Conservation (phyloP, 2,329 filamentous ascomycete species). For the Fusarium verticillioides region DNA sequence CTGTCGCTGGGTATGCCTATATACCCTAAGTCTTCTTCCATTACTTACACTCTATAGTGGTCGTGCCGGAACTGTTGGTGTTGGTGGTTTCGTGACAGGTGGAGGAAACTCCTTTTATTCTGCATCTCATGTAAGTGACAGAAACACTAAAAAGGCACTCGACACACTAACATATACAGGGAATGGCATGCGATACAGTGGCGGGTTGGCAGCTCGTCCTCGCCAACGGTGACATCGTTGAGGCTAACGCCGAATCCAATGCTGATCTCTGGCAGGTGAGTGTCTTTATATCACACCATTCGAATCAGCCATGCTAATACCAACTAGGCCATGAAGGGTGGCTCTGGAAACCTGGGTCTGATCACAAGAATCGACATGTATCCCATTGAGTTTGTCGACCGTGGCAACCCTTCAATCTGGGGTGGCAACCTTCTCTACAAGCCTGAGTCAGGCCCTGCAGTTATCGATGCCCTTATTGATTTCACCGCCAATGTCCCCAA, state of each 20-base stretch:
- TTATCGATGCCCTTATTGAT: slow-evolving; percentile 48
- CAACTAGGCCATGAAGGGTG: slow-evolving; percentile 56
- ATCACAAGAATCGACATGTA: slow-evolving; percentile 50
- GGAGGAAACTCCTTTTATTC: slow-evolving; percentile 53
- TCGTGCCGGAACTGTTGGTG: slow-evolving; percentile 51
- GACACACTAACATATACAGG: slow-evolving; percentile 10
- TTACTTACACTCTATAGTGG: slow-evolving; percentile 37
- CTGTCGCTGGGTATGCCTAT: slow-evolving; percentile 43
- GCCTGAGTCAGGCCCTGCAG: slow-evolving; percentile 27
- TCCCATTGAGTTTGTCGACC: slow-evolving; percentile 46
- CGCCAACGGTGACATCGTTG: slow-evolving; percentile 54
- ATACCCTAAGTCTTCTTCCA: neutral
- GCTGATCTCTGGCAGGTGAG: slow-evolving; percentile 54
- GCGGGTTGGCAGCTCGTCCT: slow-evolving; percentile 58
- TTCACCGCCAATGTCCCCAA: slow-evolving; percentile 47
- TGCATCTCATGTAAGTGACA: slow-evolving; percentile 37
- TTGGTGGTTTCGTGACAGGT: slow-evolving; percentile 50
- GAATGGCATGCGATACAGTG: slow-evolving; percentile 55
- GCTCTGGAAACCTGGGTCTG: slow-evolving; percentile 59
- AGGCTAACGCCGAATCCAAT: slow-evolving; percentile 53
- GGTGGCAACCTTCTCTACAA: slow-evolving; percentile 47
- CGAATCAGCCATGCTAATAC: neutral
- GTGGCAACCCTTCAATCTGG: slow-evolving; percentile 45
- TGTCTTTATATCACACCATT: neutral
- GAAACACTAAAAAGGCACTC: fast-evolving